Evolutionary conservation across 495 filamentous ascomycete genomes (phyloP).

Genomic region (Aspergillus funiculosus): DNA sequence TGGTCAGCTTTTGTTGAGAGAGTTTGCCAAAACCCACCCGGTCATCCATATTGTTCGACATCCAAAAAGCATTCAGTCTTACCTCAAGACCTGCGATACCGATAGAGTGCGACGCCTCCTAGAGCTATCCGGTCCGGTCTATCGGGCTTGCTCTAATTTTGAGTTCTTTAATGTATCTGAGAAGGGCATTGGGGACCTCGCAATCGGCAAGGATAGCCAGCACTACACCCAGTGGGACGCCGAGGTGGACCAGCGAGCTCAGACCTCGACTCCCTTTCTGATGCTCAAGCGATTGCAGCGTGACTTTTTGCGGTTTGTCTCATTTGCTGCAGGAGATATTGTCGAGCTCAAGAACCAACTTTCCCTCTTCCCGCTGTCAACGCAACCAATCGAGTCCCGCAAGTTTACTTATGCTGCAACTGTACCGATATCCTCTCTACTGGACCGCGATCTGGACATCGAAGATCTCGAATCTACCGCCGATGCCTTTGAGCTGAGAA

Average conservation of each 20-base stretch:
- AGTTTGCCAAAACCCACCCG: constrained; percentile 53
- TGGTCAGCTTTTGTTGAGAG: constrained; percentile 37
- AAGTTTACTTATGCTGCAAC: constrained; percentile 57
- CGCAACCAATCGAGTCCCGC: constrained; percentile 56
- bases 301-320: constrained; percentile 64
- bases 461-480: constrained; percentile 58
- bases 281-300: constrained; percentile 63
- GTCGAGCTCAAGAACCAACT: constrained; percentile 50
- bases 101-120: constrained; percentile 50
- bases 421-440: constrained; percentile 55
- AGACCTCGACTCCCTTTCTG: constrained; percentile 49
- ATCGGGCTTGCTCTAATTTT: constrained; percentile 61
- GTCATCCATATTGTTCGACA: constrained; percentile 70
- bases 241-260: constrained; percentile 33
- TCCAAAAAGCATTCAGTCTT: constrained; percentile 53
- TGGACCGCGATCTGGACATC: constrained; percentile 52
- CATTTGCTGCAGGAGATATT: constrained; percentile 53
- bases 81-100: constrained; percentile 54
- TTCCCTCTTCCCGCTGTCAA: constrained; percentile 63
- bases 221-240: constrained; percentile 27
- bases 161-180: constrained; percentile 70
- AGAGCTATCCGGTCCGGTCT: constrained; percentile 48
- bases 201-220: constrained; percentile 23
- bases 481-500: constrained; percentile 63
- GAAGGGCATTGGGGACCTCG: constrained; percentile 21